These are phyloP conservation scores for Themeda triandra DNA, from an alignment of 176 grass and related monocot genomes.

Conservation along the genomic window DNA sequence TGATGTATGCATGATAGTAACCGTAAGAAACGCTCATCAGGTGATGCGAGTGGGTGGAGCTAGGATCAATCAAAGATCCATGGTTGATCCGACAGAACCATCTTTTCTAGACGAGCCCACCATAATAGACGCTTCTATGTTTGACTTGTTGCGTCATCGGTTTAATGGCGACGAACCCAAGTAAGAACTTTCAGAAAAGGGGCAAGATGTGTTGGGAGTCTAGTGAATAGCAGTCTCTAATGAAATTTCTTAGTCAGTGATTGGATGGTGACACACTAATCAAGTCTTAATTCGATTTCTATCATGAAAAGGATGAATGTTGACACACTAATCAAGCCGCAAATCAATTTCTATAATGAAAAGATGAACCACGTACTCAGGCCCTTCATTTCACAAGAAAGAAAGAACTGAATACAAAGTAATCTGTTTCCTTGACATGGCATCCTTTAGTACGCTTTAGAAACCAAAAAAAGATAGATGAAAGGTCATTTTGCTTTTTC, in stretches of 20 bases:
- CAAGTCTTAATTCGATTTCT: neutral
- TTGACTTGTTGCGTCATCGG: neutral
- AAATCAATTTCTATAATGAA: neutral
- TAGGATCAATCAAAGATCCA: constrained; percentile 1
- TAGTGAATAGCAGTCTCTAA: constrained; percentile 22
- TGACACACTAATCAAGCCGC: neutral
- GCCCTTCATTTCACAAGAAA: neutral
- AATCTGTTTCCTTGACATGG: neutral
- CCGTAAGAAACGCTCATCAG: constrained; percentile 2
- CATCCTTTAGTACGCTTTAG: neutral
- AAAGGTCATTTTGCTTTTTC: constrained; percentile 17
- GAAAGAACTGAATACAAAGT: neutral
- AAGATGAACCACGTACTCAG: neutral
- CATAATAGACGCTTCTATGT: neutral
- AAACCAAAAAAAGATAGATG: neutral
- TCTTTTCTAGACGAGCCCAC: neutral
- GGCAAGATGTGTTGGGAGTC: neutral
- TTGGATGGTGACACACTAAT: constrained; percentile 12
- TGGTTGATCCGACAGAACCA: neutral
- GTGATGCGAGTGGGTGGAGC: neutral
- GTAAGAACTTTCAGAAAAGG: neutral
- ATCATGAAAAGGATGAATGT: constrained; percentile 12
- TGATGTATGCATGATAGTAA: constrained; percentile 1
- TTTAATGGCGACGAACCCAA: constrained; percentile 5
- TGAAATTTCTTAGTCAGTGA: neutral